phyloP scores from a whole-genome alignment of 2,329 filamentous ascomycete species.

The Cryoendolithus antarcticus region DNA sequence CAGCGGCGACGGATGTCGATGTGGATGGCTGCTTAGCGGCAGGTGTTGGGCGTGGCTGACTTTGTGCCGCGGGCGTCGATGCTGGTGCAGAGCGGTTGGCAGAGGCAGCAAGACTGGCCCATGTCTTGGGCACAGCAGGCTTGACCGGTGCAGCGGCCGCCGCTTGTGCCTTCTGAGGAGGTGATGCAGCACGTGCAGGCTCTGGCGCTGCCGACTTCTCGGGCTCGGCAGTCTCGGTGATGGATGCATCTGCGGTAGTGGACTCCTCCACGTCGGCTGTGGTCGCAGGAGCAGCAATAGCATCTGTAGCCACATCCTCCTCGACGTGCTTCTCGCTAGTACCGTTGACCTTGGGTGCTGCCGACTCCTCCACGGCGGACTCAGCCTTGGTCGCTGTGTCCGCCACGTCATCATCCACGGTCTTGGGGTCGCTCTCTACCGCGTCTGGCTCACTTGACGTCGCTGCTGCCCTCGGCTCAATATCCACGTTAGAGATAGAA shows the following conservation, averaged over 20 bases:
- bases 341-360: conserved; percentile 25
- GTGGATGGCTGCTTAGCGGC: conserved; percentile 3
- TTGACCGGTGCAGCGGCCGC: conserved; percentile 41
- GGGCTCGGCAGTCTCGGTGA: conserved; percentile 22
- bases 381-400: conserved; percentile 13
- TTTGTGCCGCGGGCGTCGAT: conserved; percentile 26
- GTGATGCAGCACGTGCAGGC: conserved; percentile 34
- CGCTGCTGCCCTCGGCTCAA: conserved; percentile 17
- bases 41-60: conserved; percentile 12
- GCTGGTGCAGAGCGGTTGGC: conserved; percentile 31
- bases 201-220: conserved; percentile 54
- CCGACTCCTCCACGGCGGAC: conserved; percentile 24
- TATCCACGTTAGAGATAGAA: conserved; percentile 25
- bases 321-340: conserved; percentile 27
- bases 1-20: conserved; percentile 9
- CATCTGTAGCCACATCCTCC: conserved; percentile 16
- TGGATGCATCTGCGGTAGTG: conserved; percentile 24
- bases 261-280: conserved; percentile 19
- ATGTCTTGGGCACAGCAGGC: conserved; percentile 49
- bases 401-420: conserved; percentile 4
- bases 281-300: conserved; percentile 23
- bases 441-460: too few species aligned
- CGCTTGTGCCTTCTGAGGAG: conserved; percentile 33
- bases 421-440: conserved; percentile 18
- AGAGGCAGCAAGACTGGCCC: conserved; percentile 58